A percentile compares a stretch with the other conserved stretches of the same genome.
Conservation (phyloP, 345 rosid species). For the Hypericum androsaemum region DNA sequence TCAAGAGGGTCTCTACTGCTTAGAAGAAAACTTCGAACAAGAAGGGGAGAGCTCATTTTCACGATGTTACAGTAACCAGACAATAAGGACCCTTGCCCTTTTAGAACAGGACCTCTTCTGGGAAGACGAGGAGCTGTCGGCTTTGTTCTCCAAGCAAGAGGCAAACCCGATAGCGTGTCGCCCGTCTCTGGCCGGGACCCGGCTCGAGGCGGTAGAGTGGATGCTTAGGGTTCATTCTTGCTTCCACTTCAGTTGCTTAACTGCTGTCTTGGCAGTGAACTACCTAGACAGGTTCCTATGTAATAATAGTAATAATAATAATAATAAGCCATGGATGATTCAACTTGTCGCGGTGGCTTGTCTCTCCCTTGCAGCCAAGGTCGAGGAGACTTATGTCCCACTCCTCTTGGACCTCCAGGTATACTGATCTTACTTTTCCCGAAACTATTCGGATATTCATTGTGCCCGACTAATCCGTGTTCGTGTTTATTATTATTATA, state of each 20-base stretch:
- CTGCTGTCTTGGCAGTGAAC: slow-evolving; percentile 67
- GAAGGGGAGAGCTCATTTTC: too few relatives aligned
- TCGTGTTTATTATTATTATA: slow-evolving; percentile 12
- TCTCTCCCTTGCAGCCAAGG: slow-evolving; percentile 86
- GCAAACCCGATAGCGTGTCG: slow-evolving; percentile 21
- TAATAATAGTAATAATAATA: slow-evolving; percentile 29
- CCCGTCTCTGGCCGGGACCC: slow-evolving; percentile 28
- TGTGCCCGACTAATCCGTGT: neutral
- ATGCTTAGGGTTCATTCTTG: slow-evolving; percentile 55
- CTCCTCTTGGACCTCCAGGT: slow-evolving; percentile 84
- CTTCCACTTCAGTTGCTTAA: slow-evolving; percentile 56
- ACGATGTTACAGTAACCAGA: too few relatives aligned
- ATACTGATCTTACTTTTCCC: slow-evolving; percentile 6
- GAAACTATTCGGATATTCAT: neutral
- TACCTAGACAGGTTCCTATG: slow-evolving; percentile 76
- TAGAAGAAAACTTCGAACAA: too few relatives aligned
- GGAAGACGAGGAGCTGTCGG: slow-evolving; percentile 56
- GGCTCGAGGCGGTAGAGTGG: slow-evolving; percentile 68
- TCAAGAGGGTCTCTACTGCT: too few relatives aligned
- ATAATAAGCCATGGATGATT: slow-evolving; percentile 82
- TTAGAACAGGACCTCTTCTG: slow-evolving; percentile 57
- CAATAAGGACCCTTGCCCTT: too few relatives aligned
- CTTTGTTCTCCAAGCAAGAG: slow-evolving; percentile 38
- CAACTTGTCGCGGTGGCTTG: slow-evolving; percentile 85
- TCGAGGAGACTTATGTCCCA: slow-evolving; percentile 83